Conservation (phyloP, 1,284 basidiomycete genomes). For the Fomitopsis pinicola region DNA sequence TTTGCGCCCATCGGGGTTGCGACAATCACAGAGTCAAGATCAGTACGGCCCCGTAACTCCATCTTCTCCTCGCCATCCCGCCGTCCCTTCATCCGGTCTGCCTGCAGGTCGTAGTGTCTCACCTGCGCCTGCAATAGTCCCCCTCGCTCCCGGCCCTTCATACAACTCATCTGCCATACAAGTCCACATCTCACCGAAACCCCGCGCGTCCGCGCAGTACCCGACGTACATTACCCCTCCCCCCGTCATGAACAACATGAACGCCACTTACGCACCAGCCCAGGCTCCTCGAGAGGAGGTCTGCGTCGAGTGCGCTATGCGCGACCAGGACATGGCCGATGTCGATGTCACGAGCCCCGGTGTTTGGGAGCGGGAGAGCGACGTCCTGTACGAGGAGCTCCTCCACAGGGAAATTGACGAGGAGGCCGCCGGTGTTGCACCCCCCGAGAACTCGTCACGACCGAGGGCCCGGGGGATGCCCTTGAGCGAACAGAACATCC, state of each 20-base stretch:
- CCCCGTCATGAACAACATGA: constrained; percentile 49
- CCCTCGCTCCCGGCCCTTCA: constrained; percentile 52
- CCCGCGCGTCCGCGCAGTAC: constrained; percentile 66
- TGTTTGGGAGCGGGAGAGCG: constrained; percentile 90
- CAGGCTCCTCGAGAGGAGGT: constrained; percentile 68
- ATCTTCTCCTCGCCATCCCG: constrained; percentile 41
- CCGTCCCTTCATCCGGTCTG: constrained; percentile 36
- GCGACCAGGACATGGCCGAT: constrained; percentile 97
- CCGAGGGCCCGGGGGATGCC: constrained; percentile 64
- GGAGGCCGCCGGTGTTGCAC: constrained; percentile 43
- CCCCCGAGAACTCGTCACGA: constrained; percentile 44
- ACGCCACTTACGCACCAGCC: constrained; percentile 53
- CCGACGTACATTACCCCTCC: constrained; percentile 69
- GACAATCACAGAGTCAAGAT: constrained; percentile 13
- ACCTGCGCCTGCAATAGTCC: constrained; percentile 35
- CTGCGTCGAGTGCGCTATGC: constrained; percentile 98
- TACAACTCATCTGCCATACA: constrained; percentile 39
- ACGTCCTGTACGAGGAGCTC: constrained; percentile 79
- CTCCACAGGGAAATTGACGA: constrained; percentile 72
- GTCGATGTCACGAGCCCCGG: constrained; percentile 85
- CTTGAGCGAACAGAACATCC: constrained; percentile 79
- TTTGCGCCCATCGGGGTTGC: constrained; percentile 20
- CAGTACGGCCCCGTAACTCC: constrained; percentile 29
- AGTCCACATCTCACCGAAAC: constrained; percentile 57
- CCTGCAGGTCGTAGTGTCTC: constrained; percentile 31